These are phyloP conservation scores for Acer campestre DNA, from an alignment of 345 rosid genomes.

Conservation along the genomic window DNA sequence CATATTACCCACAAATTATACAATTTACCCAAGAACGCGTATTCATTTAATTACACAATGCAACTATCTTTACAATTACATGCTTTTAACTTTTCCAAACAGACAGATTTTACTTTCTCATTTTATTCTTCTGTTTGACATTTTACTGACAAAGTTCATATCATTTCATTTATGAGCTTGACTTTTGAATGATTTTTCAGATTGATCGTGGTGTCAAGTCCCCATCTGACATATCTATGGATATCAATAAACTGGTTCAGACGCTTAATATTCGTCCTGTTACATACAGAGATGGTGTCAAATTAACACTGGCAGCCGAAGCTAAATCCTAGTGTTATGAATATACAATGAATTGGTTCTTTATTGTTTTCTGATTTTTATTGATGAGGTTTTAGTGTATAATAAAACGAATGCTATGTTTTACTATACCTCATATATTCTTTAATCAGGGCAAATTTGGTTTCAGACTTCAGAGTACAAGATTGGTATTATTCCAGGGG, in stretches of 20 bases:
- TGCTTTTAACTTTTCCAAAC: neutral
- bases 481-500: neutral
- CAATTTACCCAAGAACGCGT: too few relatives aligned
- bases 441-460: neutral
- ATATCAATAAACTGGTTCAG: conserved; percentile 64
- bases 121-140: neutral
- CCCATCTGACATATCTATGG: conserved; percentile 93
- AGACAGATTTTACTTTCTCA: neutral
- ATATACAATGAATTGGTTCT: neutral
- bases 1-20: neutral
- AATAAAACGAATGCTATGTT: neutral
- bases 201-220: conserved; percentile 74
- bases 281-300: conserved; percentile 65
- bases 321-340: conserved; percentile 22
- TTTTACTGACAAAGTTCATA: neutral
- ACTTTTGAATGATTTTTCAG: conserved; percentile 33
- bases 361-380: neutral
- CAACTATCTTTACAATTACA: neutral
- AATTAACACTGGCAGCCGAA: conserved; percentile 56
- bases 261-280: conserved; percentile 53
- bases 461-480: neutral
- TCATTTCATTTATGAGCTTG: neutral
- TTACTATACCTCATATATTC: neutral
- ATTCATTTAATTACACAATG: neutral
- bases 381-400: neutral